Percentiles rank a stretch among this genome's conserved stretches.
phyloP scores from a whole-genome alignment of 2,329 filamentous ascomycete species.

The Colletotrichum sp. region DNA sequence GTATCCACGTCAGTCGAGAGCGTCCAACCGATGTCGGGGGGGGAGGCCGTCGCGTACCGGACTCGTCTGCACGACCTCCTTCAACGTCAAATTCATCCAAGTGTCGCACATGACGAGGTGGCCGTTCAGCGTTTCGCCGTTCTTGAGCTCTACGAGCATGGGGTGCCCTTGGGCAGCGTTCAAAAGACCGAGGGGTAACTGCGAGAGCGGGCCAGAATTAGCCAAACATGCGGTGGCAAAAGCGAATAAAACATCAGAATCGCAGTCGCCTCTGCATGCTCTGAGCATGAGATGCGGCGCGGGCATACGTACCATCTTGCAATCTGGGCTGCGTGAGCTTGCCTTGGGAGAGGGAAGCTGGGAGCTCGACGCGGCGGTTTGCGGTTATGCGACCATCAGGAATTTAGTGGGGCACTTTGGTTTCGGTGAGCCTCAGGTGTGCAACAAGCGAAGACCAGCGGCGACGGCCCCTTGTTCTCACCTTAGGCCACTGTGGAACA shows the following conservation, averaged over 20 bases:
- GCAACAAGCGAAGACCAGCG: neutral
- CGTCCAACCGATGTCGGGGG: neutral
- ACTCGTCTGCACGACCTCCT: conserved; percentile 96
- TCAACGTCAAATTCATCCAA: conserved; percentile 99
- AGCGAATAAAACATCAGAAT: neutral
- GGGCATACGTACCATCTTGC: conserved; percentile 10
- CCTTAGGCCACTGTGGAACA: neutral
- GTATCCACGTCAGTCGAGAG: conserved; percentile 23
- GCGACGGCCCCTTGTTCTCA: neutral
- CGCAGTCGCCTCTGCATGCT: neutral
- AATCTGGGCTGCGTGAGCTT: conserved; percentile 13
- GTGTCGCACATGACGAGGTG: conserved; percentile 97
- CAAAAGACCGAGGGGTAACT: conserved; percentile 81
- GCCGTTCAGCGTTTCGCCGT: conserved; percentile 95
- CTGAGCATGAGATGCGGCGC: neutral
- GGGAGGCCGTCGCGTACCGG: conserved; percentile 54
- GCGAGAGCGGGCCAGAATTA: conserved; percentile 1
- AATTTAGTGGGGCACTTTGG: neutral
- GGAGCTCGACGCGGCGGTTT: conserved; percentile 7
- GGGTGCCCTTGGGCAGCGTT: conserved; percentile 97
- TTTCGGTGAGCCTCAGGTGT: conserved; percentile 11
- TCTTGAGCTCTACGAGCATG: conserved; percentile 97
- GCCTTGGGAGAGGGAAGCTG: conserved; percentile 7
- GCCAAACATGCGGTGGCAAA: neutral
- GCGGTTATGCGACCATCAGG: conserved; percentile 10